These are phyloP conservation scores for Reticulomyxa filosa DNA, from an alignment of 78 protist genomes.

Conservation along the genomic window DNA sequence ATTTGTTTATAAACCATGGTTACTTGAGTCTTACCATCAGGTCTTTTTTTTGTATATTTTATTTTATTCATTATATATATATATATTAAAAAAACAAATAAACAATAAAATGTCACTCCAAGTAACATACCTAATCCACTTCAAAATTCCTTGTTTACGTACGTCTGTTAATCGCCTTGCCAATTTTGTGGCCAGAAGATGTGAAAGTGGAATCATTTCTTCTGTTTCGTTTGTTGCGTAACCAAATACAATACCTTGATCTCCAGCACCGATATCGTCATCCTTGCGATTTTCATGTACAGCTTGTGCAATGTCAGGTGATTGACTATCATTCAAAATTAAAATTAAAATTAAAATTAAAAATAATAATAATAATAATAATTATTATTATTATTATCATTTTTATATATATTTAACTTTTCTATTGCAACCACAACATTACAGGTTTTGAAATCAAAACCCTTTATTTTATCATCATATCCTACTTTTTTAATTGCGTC, in stretches of 20 bases:
- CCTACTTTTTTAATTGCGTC: slow-evolving; percentile 19
- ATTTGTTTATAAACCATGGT: slow-evolving; percentile 77
- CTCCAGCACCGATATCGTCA: slow-evolving; percentile 98
- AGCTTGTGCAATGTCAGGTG: slow-evolving; percentile 94
- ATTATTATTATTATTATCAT: too few species aligned
- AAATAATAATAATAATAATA: too few species aligned
- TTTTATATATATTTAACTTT: too few species aligned
- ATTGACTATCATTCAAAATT: too few species aligned
- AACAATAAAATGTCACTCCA: too few species aligned
- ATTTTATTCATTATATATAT: too few species aligned
- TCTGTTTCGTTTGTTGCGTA: slow-evolving; percentile 96
- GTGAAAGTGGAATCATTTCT: slow-evolving; percentile 84
- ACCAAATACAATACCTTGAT: slow-evolving; percentile 99
- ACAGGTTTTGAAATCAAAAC: slow-evolving; percentile 87
- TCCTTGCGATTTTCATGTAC: slow-evolving; percentile 62
- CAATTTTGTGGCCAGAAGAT: slow-evolving; percentile 63
- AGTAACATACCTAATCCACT: too few species aligned
- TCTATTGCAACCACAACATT: slow-evolving; percentile 82
- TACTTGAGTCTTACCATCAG: slow-evolving; percentile 97
- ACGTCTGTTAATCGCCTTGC: slow-evolving; percentile 60
- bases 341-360: too few species aligned
- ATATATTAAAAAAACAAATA: too few species aligned
- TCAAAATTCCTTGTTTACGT: slow-evolving; percentile 63
- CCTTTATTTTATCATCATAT: slow-evolving; percentile 9
- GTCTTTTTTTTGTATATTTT: too few species aligned